phyloP scores from a whole-genome alignment of 2,329 filamentous ascomycete species.

The Claviceps maximensis region DNA sequence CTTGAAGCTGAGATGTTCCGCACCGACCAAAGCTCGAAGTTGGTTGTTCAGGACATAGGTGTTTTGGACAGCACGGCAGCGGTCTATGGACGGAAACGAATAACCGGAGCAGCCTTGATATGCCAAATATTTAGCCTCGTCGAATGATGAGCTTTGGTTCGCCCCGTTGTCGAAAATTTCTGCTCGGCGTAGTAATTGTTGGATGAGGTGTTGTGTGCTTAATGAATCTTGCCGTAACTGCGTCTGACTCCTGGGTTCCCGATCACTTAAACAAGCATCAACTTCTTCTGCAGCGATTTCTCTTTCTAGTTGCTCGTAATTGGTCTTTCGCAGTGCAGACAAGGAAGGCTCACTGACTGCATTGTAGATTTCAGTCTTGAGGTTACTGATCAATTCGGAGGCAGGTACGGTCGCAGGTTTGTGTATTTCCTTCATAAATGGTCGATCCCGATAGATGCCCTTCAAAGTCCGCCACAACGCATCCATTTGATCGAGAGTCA shows the following conservation, averaged over 20 bases:
- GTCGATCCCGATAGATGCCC: conserved; percentile 17
- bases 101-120: conserved; percentile 9
- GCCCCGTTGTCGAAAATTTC: conserved; percentile 11
- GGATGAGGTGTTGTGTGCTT: conserved; percentile 16
- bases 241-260: conserved; percentile 12
- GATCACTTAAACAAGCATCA: conserved; percentile 9
- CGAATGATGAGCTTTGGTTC: conserved; percentile 14
- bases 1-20: conserved; percentile 14
- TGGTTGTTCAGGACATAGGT: conserved; percentile 16
- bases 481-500: conserved; percentile 18
- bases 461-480: conserved; percentile 19
- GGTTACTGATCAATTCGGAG: conserved; percentile 15
- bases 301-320: conserved; percentile 19
- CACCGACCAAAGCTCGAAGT: conserved; percentile 16
- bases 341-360: conserved; percentile 13
- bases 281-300: conserved; percentile 17
- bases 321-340: conserved; percentile 9
- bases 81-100: conserved; percentile 17
- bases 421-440: conserved; percentile 24
- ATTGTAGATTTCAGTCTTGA: conserved; percentile 18
- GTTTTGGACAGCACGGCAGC: conserved; percentile 13
- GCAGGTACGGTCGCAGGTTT: conserved; percentile 16
- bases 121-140: conserved; percentile 16
- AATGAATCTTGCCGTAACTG: conserved; percentile 17
- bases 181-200: conserved; percentile 17